A percentile compares a stretch with the other conserved stretches of the same genome.
These are phyloP conservation scores for Daldinia sp. DNA, from an alignment of 2,329 filamentous ascomycete species.

Conservation along the genomic window DNA sequence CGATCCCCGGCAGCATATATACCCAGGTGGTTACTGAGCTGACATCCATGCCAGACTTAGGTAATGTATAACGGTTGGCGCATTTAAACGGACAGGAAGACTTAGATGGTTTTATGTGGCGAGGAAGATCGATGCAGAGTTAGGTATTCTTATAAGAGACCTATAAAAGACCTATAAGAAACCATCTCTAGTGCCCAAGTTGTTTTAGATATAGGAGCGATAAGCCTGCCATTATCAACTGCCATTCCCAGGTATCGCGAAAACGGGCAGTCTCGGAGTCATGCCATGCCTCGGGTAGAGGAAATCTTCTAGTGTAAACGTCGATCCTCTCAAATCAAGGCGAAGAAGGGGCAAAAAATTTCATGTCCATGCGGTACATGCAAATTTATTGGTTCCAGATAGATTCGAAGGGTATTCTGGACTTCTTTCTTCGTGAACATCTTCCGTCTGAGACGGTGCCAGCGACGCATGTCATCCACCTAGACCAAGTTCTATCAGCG, in stretches of 20 bases:
- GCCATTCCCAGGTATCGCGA: constrained; percentile 25
- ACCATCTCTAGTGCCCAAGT: constrained; percentile 6
- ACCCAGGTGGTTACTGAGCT: not conserved
- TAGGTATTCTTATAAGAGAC: constrained; percentile 1
- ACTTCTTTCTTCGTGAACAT: constrained; percentile 36
- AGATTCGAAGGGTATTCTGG: constrained; percentile 34
- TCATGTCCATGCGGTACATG: constrained; percentile 42
- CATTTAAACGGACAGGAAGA: constrained; percentile 2
- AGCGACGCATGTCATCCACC: constrained; percentile 39
- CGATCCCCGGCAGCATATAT: not conserved
- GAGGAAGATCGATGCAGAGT: constrained; percentile 6
- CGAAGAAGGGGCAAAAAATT: constrained; percentile 32
- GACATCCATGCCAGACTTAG: not conserved
- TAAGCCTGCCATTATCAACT: constrained; percentile 34
- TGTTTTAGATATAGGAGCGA: constrained; percentile 19
- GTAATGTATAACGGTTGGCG: constrained; percentile 3
- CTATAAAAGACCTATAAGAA: constrained; percentile 19
- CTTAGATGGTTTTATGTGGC: constrained; percentile 3
- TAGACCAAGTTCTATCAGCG: constrained; percentile 31
- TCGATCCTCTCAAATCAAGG: constrained; percentile 37
- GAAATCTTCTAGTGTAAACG: constrained; percentile 22
- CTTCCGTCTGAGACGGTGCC: constrained; percentile 25
- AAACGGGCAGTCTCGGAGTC: constrained; percentile 29
- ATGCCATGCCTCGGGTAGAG: constrained; percentile 31
- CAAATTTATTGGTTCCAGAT: constrained; percentile 41